Evolutionary conservation across 2,329 filamentous ascomycete genomes (phyloP), one percentile per base, ranked within the genome.

Genomic region (Cytospora paraplurivora): DNA sequence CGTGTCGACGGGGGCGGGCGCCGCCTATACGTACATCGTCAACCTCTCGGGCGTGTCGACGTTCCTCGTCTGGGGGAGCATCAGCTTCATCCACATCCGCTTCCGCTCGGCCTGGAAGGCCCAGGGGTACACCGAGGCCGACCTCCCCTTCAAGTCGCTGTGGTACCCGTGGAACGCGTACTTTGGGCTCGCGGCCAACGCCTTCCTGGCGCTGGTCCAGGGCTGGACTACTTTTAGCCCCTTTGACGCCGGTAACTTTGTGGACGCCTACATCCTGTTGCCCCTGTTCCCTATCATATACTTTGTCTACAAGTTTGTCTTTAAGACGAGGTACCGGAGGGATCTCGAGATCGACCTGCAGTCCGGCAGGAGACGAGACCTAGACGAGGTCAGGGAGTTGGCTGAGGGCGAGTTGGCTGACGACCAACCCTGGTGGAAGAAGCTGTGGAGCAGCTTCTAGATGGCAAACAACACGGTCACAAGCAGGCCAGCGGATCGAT

Each of bases 11-110:
- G 88, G 87, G 8, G 87, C 88, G 0, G 81, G 83, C 51, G 80
- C 83, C 65, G 88, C 87, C 0, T 92, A 90, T 72, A 74, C 73
- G 7, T 90, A 90, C 74, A 89, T 92, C 64, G 85, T 91, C 70
- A 90, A 89, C 69, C 77, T 91, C 0, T 85, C 82, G 7, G 89
- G 88, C 4, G 87, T 91, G 1, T 87, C 86, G 44, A 90, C 88
- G 0, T 91, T 91, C 71, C 72, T 91, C 2, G 88, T 90, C 50
- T 92, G 89, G 89, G 88, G 80, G 2, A 82, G 82, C 44, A 92
- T 92, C 69, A 87, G 82, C 33, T 84, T 90, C 69, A 89, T 85
- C 4, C 89, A 92, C 70, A 87, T 92, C 65, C 86, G 88, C 32
- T 91, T 92, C 74, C 86, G 89, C 38, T 73, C 80, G 11, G 88